A percentile compares a stretch with the other conserved stretches of the same genome.
Conservation (phyloP, 495 filamentous ascomycete genomes). For the Neurospora sp. region DNA sequence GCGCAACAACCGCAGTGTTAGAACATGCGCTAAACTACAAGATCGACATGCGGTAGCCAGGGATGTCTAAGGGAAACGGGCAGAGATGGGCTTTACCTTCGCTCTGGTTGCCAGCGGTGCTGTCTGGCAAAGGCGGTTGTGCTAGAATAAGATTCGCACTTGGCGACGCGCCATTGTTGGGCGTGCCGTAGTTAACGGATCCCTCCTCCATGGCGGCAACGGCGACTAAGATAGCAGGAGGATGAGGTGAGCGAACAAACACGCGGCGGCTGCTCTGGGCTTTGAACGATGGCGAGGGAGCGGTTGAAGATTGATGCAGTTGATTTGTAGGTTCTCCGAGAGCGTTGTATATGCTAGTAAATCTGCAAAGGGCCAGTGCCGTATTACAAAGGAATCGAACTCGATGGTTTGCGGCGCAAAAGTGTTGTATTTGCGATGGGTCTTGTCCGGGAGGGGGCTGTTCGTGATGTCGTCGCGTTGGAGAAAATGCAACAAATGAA, state of each 20-base stretch:
- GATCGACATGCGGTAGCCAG: not conserved
- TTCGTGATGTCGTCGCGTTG: slow-evolving; percentile 25
- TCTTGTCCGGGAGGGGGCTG: slow-evolving; percentile 2
- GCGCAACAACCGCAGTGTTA: not conserved
- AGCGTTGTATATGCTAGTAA: not conserved
- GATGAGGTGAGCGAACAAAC: not conserved
- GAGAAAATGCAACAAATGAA: slow-evolving; percentile 16
- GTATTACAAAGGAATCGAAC: not conserved
- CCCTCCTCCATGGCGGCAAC: slow-evolving; percentile 43
- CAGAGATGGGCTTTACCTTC: slow-evolving; percentile 24
- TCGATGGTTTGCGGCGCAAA: slow-evolving; percentile 12
- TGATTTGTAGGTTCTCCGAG: not conserved
- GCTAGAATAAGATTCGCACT: slow-evolving; percentile 40
- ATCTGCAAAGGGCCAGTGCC: not conserved
- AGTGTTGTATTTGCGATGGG: slow-evolving; percentile 10
- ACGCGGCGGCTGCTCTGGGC: not conserved
- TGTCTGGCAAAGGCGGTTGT: slow-evolving; percentile 38
- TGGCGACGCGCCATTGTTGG: slow-evolving; percentile 41
- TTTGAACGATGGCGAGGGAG: not conserved
- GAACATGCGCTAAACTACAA: not conserved
- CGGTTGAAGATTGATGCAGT: not conserved
- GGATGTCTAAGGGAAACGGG: not conserved
- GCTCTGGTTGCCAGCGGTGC: slow-evolving; percentile 8
- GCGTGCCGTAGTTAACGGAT: slow-evolving; percentile 42
- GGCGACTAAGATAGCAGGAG: not conserved